Evolutionary conservation across 768 basidiomycete species (phyloP).

Genomic region (Paxillus involutus): DNA sequence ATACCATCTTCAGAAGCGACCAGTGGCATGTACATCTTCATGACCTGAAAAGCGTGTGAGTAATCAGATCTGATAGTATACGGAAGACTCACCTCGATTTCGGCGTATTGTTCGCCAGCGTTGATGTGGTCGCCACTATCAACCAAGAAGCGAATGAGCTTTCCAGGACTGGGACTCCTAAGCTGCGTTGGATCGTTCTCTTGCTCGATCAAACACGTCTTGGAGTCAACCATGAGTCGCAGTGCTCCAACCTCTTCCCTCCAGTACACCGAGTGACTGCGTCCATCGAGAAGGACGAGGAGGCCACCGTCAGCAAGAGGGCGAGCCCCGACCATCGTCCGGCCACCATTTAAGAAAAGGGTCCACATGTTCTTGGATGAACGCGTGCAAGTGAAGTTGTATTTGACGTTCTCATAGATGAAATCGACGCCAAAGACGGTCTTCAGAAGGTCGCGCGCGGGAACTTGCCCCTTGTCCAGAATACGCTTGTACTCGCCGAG

Average conservation of each 20-base stretch:
- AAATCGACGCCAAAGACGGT: conserved; percentile 97
- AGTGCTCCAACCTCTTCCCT: conserved; percentile 95
- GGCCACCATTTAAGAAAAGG: conserved; percentile 93
- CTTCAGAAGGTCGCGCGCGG: conserved; percentile 89
- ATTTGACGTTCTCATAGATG: conserved; percentile 94
- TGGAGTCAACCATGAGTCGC: conserved; percentile 90
- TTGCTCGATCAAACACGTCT: conserved; percentile 98
- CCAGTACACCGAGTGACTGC: conserved; percentile 98
- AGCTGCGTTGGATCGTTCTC: conserved; percentile 99
- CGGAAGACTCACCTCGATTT: conserved; percentile 78
- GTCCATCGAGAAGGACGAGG: conserved; percentile 86
- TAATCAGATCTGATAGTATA: background rate
- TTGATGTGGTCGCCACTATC: conserved; percentile 98
- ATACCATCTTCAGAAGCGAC: conserved; percentile 92
- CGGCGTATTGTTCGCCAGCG: conserved; percentile 95
- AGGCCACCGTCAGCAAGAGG: conserved; percentile 94
- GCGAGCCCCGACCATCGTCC: conserved; percentile 88
- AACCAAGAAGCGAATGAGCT: conserved; percentile 90
- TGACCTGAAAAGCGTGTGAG: conserved; percentile 52
- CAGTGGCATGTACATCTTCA: conserved; percentile 99
- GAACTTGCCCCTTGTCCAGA: conserved; percentile 97
- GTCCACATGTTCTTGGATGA: conserved; percentile 90
- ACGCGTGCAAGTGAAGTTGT: conserved; percentile 93
- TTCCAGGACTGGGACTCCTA: conserved; percentile 93
- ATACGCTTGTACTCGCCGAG: conserved; percentile 92